Conservation (phyloP, 2,329 filamentous ascomycete species). For the Epichloe sp. region DNA sequence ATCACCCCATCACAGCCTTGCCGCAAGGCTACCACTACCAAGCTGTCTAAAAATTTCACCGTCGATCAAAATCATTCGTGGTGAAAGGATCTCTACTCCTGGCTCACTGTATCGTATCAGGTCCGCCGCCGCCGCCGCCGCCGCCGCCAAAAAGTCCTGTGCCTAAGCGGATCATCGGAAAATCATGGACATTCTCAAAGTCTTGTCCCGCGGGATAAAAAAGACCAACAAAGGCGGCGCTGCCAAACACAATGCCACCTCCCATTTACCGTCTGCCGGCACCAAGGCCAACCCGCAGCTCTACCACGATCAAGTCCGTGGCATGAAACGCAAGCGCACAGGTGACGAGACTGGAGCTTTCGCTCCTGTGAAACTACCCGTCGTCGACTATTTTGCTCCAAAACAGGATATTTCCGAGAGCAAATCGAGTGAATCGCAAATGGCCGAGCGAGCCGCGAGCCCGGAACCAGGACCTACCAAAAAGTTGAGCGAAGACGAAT, state of each 20-base stretch:
- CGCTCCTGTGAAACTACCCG: constrained; percentile 24
- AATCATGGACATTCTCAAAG: constrained; percentile 58
- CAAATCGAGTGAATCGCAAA: constrained; percentile 11
- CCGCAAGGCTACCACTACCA: constrained; percentile 9
- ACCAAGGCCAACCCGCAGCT: constrained; percentile 54
- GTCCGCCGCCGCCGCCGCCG: not conserved
- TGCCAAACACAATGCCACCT: constrained; percentile 16
- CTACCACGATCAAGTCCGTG: constrained; percentile 43
- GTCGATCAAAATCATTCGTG: not conserved
- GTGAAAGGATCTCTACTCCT: not conserved
- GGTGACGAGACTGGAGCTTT: constrained; percentile 21
- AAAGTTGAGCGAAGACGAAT: constrained; percentile 52
- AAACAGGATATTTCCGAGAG: constrained; percentile 23
- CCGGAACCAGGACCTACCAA: constrained; percentile 15
- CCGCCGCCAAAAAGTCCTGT: not conserved
- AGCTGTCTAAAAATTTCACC: constrained; percentile 8
- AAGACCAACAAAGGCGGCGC: constrained; percentile 28
- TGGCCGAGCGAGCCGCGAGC: constrained; percentile 15
- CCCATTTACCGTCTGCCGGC: constrained; percentile 51
- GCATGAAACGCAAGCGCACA: constrained; percentile 43
- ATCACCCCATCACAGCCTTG: constrained; percentile 11
- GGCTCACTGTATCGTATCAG: not conserved
- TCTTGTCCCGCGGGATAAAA: constrained; percentile 60
- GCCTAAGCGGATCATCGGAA: not conserved
- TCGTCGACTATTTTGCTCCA: constrained; percentile 47